phyloP scores from a whole-genome alignment of 2,329 filamentous ascomycete genomes.

The Chrysoporthe austroafricana region DNA sequence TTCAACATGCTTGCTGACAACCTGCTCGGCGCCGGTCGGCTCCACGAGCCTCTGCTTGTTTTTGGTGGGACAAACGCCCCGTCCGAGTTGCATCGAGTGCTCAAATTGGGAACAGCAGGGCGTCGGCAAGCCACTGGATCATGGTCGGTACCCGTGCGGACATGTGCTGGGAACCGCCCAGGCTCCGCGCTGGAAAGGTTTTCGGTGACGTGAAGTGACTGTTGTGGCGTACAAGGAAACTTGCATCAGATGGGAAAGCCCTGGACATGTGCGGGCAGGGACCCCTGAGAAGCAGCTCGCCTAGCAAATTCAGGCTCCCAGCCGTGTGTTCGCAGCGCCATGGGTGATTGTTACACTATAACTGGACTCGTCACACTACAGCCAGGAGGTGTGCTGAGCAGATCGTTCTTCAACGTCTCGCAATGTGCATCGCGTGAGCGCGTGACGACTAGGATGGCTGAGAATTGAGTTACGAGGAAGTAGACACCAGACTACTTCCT shows the following conservation, averaged over 20 bases:
- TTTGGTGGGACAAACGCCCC: constrained; percentile 5
- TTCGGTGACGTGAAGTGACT: not conserved
- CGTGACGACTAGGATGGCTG: not conserved
- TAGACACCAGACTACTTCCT: not conserved
- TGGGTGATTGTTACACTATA: constrained; percentile 16
- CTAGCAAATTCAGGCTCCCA: constrained; percentile 19
- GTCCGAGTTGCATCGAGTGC: not conserved
- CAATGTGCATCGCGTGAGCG: not conserved
- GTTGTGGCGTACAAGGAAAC: constrained; percentile 3
- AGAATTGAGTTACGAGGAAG: not conserved
- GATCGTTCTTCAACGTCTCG: not conserved
- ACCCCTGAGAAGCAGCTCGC: constrained; percentile 26
- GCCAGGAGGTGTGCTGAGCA: not conserved
- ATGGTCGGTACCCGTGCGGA: not conserved
- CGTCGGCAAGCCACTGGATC: constrained; percentile 17
- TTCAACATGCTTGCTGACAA: not conserved
- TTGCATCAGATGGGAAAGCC: constrained; percentile 8
- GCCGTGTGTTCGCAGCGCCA: constrained; percentile 17
- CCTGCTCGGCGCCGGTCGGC: not conserved
- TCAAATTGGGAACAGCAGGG: not conserved
- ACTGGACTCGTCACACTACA: constrained; percentile 12
- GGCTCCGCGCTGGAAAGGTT: not conserved
- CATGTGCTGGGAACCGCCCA: constrained; percentile 17
- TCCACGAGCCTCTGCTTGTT: not conserved
- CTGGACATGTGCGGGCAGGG: constrained; percentile 20